Evolutionary conservation across 192 early-diverging fungal genomes (phyloP).

Genomic region (Entomortierella lignicola): DNA sequence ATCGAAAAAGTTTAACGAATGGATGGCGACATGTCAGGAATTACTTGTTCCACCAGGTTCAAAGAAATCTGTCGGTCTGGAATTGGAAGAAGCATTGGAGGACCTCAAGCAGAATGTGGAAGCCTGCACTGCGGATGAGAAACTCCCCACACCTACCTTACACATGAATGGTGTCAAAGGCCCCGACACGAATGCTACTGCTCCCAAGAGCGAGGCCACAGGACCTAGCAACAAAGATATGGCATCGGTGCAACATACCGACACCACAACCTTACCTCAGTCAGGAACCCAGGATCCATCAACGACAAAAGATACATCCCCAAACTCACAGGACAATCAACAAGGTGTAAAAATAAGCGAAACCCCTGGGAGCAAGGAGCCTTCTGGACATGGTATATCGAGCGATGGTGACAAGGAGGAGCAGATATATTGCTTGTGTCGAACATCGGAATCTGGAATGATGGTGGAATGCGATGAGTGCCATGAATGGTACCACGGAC

Average conservation of each 20-base stretch:
- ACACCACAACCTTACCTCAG: neutral
- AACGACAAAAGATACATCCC: neutral
- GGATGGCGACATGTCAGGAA: constrained; percentile 19
- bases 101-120: constrained; percentile 42
- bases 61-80: constrained; percentile 4
- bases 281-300: neutral
- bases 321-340: neutral
- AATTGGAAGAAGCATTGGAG: constrained; percentile 34
- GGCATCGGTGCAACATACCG: too few species aligned
- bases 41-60: constrained; percentile 13
- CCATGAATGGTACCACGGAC: constrained; percentile 74
- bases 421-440: constrained; percentile 70
- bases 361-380: neutral
- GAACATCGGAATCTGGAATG: constrained; percentile 66
- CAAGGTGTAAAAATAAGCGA: neutral
- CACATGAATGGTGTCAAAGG: neutral
- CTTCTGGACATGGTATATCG: neutral
- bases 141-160: neutral
- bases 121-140: constrained; percentile 30
- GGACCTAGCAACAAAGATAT: neutral
- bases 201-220: neutral
- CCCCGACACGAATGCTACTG: neutral
- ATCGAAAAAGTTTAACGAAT: constrained; percentile 29
- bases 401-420: constrained; percentile 23
- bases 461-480: constrained; percentile 79